Conservation (phyloP, 805 yeast species). For the Wickerhamiella nectarea region DNA sequence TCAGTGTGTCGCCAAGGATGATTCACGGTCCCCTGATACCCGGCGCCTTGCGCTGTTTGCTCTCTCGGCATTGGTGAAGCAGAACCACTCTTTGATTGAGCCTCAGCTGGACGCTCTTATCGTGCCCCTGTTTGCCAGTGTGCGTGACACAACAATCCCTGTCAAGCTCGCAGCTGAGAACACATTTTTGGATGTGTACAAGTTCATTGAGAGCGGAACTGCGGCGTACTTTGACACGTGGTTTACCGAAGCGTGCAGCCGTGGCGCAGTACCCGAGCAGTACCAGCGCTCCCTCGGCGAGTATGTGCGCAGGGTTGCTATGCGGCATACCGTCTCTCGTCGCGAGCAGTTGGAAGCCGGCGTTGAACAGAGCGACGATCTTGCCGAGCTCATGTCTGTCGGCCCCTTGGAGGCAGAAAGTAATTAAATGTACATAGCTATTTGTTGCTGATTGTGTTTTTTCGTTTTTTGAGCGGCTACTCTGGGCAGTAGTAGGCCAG, state of each 20-base stretch:
- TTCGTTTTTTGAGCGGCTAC: not conserved
- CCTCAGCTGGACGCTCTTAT: conserved; percentile 45
- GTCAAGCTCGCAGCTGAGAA: conserved; percentile 90
- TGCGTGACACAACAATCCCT: conserved; percentile 81
- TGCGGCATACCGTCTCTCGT: conserved; percentile 72
- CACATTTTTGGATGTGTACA: conserved; percentile 61
- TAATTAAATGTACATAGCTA: not conserved
- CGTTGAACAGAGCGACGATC: conserved; percentile 30
- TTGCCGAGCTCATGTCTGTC: conserved; percentile 6
- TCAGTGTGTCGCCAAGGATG: conserved; percentile 40
- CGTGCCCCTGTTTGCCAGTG: conserved; percentile 65
- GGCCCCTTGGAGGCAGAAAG: not conserved
- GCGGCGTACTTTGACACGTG: conserved; percentile 45
- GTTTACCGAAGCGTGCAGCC: conserved; percentile 34
- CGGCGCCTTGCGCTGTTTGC: conserved; percentile 69
- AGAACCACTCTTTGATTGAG: conserved; percentile 37
- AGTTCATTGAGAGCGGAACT: conserved; percentile 46
- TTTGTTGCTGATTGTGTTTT: conserved; percentile 12
- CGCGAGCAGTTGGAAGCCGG: conserved; percentile 81
- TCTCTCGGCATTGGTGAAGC: conserved; percentile 58
- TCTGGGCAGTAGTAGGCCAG: conserved; percentile 6
- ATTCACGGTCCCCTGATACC: conserved; percentile 54
- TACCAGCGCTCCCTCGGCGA: conserved; percentile 62
- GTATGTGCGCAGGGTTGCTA: conserved; percentile 81
- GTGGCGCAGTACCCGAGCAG: conserved; percentile 18